Base-by-base conservation (phyloP, 371 early-diverging fungal genomes). In the Mortierella sp. region DNA sequence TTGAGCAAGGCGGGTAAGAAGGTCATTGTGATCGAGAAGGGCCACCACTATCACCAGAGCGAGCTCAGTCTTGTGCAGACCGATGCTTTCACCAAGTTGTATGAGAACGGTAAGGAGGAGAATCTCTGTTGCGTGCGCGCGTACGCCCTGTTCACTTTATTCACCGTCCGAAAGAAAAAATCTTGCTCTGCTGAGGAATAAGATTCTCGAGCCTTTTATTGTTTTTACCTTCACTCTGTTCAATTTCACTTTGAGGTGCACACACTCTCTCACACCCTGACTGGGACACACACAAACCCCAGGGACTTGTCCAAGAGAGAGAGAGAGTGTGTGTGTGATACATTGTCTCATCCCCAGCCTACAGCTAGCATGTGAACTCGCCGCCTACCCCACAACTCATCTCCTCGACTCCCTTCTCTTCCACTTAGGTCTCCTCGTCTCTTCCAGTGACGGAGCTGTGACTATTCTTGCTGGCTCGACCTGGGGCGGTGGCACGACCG, bases 11-110 rank as follows among this genome's bases (percentile, higher is more conserved):
- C 87, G 1, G 95, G 94, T 2, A 86, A 90, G 74, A 82, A 80
- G 0, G 92, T 94, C 0, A 57, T 93, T n/a, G 91, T 94, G 15
- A 79, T 92, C 21, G 95, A 94, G 57, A 93, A 93, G 72, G 92
- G 88, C 16, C 79, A 72, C n/a, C 89, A 90, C 74, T 71, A 83
- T 52, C 84, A 84, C 44, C 89, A 86, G 45, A 61, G 66, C 28
- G 90, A 92, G 7, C 70, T 91, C 19, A 70, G 84, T 2, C 72
- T 82, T 12, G 69, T 72, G 51, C 91, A 92, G 67, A 16, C 62
- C 5, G 83, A 84, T 44, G 87, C 81, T 1, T 71, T 87, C 48
- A 53, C 66, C 11, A 83, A 81, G 21, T 55, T 91, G 60, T 90
- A 89, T 58, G 90, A 90, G 58, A 59, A 71, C 53, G 66, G 80